Evolutionary conservation across 345 rosid genomes (phyloP).

Genomic region (Ceriops tagal): DNA sequence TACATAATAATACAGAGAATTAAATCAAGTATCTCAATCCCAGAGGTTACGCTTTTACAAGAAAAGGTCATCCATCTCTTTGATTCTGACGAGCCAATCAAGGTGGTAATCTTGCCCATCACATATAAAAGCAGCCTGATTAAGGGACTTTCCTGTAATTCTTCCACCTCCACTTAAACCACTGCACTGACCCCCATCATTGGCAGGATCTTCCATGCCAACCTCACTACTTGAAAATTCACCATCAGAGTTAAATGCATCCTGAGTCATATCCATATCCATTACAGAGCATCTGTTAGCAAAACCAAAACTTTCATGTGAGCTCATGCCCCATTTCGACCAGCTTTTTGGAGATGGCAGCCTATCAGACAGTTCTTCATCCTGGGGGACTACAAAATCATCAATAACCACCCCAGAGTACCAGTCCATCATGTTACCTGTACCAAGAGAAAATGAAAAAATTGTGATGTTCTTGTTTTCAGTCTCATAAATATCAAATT

Average conservation of each 20-base stretch:
- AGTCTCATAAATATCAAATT: not conserved
- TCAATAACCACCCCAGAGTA: constrained; percentile 28
- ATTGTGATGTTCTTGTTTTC: not conserved
- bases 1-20: constrained; percentile 25
- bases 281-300: constrained; percentile 20
- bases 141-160: constrained; percentile 22
- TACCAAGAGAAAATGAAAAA: not conserved
- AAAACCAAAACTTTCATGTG: constrained; percentile 19
- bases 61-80: constrained; percentile 68
- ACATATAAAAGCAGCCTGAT: constrained; percentile 15
- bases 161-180: constrained; percentile 27
- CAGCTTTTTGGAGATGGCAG: constrained; percentile 48
- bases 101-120: constrained; percentile 32
- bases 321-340: constrained; percentile 39
- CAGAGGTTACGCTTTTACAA: constrained; percentile 53
- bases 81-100: constrained; percentile 43
- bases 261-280: constrained; percentile 9
- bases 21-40: constrained; percentile 40
- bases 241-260: constrained; percentile 20
- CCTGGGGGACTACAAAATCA: constrained; percentile 44
- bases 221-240: constrained; percentile 10
- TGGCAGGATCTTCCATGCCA: constrained; percentile 17
- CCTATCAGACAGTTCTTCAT: constrained; percentile 40
- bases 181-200: constrained; percentile 20
- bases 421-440: constrained; percentile 51